Conservation (phyloP, 352 stramenopile genomes). For the Globisporangium recalcitrans region DNA sequence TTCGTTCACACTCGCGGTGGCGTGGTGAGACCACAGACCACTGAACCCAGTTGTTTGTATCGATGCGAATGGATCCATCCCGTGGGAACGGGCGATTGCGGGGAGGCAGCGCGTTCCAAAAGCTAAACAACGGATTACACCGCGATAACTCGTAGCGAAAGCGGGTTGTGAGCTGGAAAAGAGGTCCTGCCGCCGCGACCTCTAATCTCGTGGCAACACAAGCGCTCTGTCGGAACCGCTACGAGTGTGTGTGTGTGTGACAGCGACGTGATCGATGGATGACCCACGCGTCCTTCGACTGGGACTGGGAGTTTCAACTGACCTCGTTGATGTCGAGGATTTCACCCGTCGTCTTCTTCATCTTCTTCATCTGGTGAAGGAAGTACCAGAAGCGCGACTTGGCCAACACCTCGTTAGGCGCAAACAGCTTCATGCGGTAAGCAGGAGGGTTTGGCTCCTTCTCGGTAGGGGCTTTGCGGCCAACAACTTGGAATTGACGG, state of each 20-base stretch:
- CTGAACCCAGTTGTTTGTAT: background rate
- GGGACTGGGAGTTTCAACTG: conserved; percentile 23
- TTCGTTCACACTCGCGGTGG: conserved; percentile 1
- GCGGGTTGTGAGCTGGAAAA: conserved; percentile 85
- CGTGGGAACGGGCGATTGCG: background rate
- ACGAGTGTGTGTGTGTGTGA: conserved; percentile 26
- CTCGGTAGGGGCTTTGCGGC: conserved; percentile 97
- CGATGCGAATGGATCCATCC: background rate
- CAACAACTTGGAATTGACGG: conserved; percentile 99
- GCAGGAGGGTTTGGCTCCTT: conserved; percentile 97
- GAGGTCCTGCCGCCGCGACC: conserved; percentile 17
- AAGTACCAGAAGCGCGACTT: conserved; percentile 99
- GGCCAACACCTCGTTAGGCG: conserved; percentile 95
- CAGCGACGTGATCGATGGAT: background rate
- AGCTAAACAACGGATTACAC: conserved; percentile 76
- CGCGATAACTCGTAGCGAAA: conserved; percentile 53
- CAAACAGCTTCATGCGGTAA: conserved; percentile 99
- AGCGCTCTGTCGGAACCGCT: conserved; percentile 61
- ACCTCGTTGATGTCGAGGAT: conserved; percentile 99
- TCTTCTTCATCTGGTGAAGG: conserved; percentile 99
- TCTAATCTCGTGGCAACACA: conserved; percentile 82
- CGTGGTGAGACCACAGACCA: background rate
- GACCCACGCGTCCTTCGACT: background rate
- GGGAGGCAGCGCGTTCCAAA: conserved; percentile 20
- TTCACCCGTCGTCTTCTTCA: conserved; percentile 99